These are phyloP conservation scores for Isoetes engelmannii DNA, from an alignment of 83 land plant genomes.

Conservation along the genomic window DNA sequence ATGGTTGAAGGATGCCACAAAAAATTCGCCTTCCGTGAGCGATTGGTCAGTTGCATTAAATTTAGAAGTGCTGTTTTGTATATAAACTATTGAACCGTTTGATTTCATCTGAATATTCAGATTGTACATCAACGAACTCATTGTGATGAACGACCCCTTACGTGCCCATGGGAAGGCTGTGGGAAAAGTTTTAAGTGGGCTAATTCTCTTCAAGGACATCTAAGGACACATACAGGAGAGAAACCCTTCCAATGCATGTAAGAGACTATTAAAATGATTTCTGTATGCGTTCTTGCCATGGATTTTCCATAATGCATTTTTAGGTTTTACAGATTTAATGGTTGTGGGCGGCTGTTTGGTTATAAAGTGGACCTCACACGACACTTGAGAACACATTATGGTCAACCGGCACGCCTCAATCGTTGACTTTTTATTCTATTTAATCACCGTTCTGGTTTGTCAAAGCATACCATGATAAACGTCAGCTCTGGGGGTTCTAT, in stretches of 20 bases:
- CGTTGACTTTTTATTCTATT: background rate
- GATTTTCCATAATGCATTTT: background rate
- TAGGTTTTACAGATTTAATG: constrained; percentile 22
- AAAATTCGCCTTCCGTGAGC: constrained; percentile 32
- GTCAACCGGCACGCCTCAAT: constrained; percentile 29
- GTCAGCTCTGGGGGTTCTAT: no score
- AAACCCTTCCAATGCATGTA: constrained; percentile 41
- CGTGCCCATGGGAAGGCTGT: constrained; percentile 36
- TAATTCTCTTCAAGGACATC: constrained; percentile 36
- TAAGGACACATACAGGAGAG: constrained; percentile 39
- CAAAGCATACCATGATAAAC: no score
- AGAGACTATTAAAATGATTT: background rate
- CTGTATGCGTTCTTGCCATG: no score
- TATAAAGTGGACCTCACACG: constrained; percentile 34
- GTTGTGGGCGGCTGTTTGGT: constrained; percentile 35
- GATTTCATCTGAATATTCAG: constrained; percentile 2
- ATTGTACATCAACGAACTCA: constrained; percentile 36
- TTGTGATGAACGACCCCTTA: constrained; percentile 29
- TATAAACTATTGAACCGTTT: background rate
- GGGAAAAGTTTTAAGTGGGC: constrained; percentile 40
- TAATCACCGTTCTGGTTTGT: no score
- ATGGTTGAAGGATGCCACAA: constrained; percentile 38
- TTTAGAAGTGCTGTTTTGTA: constrained; percentile 1
- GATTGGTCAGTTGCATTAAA: constrained; percentile 20
- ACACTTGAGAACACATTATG: constrained; percentile 32